Evolutionary conservation across 805 yeast genomes (phyloP).

Genomic region (Sugiyamaella lignohabitans): DNA sequence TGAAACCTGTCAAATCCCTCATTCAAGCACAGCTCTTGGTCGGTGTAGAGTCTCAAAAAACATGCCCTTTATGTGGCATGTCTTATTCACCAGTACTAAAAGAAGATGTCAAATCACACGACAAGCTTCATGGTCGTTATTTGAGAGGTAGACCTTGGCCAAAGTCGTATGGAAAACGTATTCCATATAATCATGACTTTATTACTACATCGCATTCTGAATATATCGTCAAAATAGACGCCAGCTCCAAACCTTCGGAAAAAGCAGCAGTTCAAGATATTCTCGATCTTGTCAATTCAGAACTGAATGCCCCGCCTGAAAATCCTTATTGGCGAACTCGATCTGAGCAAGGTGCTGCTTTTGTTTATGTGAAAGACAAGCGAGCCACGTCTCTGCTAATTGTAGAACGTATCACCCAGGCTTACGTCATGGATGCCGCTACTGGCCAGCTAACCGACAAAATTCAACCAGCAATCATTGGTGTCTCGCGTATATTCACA

Average conservation of each 20-base stretch:
- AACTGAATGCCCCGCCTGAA: slow-evolving; percentile 43
- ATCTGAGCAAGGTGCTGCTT: slow-evolving; percentile 31
- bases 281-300: slow-evolving; percentile 43
- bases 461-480: slow-evolving; percentile 27
- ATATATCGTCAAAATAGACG: slow-evolving; percentile 27
- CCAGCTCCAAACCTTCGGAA: slow-evolving; percentile 19
- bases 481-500: slow-evolving; percentile 38
- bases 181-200: too few species aligned
- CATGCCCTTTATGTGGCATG: slow-evolving; percentile 51
- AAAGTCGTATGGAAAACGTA: slow-evolving; percentile 11
- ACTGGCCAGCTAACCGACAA: slow-evolving; percentile 35
- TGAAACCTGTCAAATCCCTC: too few species aligned
- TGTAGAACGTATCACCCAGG: slow-evolving; percentile 22
- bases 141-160: slow-evolving; percentile 41
- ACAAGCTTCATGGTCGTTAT: slow-evolving; percentile 41
- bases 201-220: slow-evolving; percentile 1
- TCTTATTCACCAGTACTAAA: slow-evolving; percentile 38
- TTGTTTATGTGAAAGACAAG: slow-evolving; percentile 33
- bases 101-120: slow-evolving; percentile 41
- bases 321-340: slow-evolving; percentile 18
- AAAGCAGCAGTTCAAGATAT: slow-evolving; percentile 29
- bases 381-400: slow-evolving; percentile 21
- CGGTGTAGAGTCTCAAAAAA: slow-evolving; percentile 19
- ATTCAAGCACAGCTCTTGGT: slow-evolving; percentile 19
- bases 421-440: slow-evolving; percentile 30